phyloP scores from a whole-genome alignment of 495 filamentous ascomycete genomes.

The Haplographium delicatum region DNA sequence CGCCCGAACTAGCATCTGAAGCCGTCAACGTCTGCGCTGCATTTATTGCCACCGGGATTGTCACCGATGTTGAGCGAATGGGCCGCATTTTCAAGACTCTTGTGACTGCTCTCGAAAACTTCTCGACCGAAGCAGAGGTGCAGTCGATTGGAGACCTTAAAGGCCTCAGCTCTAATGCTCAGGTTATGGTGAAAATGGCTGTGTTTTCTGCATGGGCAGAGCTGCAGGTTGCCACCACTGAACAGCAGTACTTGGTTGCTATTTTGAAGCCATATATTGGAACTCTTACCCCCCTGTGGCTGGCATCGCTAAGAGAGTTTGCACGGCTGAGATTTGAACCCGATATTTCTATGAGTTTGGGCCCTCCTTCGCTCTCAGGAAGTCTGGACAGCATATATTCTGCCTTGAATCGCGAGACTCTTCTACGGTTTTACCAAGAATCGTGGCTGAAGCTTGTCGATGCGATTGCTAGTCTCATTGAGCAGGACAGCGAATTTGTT shows the following conservation, averaged over 20 bases:
- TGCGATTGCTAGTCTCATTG: constrained; percentile 94
- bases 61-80: constrained; percentile 97
- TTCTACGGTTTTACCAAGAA: constrained; percentile 95
- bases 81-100: constrained; percentile 91
- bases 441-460: constrained; percentile 96
- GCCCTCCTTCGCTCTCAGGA: constrained; percentile 64
- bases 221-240: constrained; percentile 90
- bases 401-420: constrained; percentile 86
- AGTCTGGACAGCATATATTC: constrained; percentile 89
- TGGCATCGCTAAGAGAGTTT: constrained; percentile 89
- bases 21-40: constrained; percentile 97
- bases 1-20: constrained; percentile 88
- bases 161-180: constrained; percentile 90
- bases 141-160: constrained; percentile 90
- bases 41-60: constrained; percentile 95
- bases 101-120: constrained; percentile 87
- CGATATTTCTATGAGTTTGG: constrained; percentile 85
- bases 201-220: constrained; percentile 99
- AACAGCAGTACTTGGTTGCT: constrained; percentile 82
- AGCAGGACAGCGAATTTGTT: constrained; percentile 94
- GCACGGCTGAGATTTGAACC: constrained; percentile 92
- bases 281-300: constrained; percentile 85
- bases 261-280: constrained; percentile 88
- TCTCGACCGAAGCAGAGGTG: constrained; percentile 75
- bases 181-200: constrained; percentile 97